phyloP scores from a whole-genome alignment of 129 eudicot genomes.

The Escallonia herrerae region DNA sequence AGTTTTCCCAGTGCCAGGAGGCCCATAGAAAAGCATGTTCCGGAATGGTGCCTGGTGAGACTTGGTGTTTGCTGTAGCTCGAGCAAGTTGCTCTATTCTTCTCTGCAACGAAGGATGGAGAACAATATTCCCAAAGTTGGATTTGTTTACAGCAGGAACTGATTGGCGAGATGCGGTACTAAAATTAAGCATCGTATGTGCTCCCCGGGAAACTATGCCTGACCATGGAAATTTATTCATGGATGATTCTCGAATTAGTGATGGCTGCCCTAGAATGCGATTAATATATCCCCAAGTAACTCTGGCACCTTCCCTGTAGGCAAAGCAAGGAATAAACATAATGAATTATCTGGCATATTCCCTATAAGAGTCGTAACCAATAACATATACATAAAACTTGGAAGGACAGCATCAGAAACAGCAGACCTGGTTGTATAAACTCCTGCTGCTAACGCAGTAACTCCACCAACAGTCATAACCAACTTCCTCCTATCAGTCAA shows the following conservation, averaged over 20 bases:
- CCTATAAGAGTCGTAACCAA: too few relatives aligned
- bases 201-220: constrained; percentile 46
- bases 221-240: constrained; percentile 83
- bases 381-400: not conserved
- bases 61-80: constrained; percentile 96
- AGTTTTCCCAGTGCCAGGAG: constrained; percentile 99
- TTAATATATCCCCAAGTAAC: constrained; percentile 95
- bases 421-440: constrained; percentile 90
- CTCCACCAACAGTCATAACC: constrained; percentile 93
- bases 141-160: constrained; percentile 33
- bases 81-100: constrained; percentile 91
- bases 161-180: constrained; percentile 30
- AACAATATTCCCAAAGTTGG: constrained; percentile 59
- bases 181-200: constrained; percentile 32
- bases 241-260: constrained; percentile 96
- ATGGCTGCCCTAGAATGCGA: constrained; percentile 96
- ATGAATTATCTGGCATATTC: not conserved
- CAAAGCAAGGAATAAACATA: not conserved
- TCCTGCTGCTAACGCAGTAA: constrained; percentile 99
- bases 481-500: constrained; percentile 83
- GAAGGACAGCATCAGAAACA: not conserved
- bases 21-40: constrained; percentile 98
- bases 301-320: constrained; percentile 93
- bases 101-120: constrained; percentile 88
- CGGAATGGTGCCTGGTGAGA: constrained; percentile 95